Evolutionary conservation across 306 rosid species (phyloP).

Genomic region (Elaeagnus macrophylla): DNA sequence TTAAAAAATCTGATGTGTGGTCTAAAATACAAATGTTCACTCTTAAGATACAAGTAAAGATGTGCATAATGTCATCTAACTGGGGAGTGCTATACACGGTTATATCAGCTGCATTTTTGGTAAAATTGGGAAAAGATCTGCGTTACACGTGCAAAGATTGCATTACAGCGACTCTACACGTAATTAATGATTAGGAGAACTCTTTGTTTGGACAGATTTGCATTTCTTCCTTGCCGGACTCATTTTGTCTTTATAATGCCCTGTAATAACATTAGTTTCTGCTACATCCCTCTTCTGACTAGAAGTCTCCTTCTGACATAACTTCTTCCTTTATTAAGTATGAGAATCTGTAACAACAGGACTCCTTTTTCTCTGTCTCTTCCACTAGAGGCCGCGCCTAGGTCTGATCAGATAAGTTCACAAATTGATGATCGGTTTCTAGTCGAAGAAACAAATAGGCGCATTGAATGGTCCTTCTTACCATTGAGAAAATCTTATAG

Average conservation of each 20-base stretch:
- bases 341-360: constrained; percentile 11
- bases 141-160: constrained; percentile 4
- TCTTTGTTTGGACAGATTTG: background rate
- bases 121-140: constrained; percentile 1
- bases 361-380: background rate
- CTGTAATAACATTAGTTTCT: background rate
- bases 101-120: background rate
- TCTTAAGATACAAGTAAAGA: background rate
- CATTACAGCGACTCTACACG: constrained; percentile 2
- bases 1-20: background rate
- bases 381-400: background rate
- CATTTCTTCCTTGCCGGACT: background rate
- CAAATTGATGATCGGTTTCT: background rate
- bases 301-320: background rate
- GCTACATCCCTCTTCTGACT: constrained; percentile 2
- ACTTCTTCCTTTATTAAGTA: background rate
- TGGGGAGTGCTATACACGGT: too few species aligned
- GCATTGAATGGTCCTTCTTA: background rate
- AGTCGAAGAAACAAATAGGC: constrained; percentile 8
- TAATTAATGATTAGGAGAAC: background rate
- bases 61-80: constrained; percentile 2
- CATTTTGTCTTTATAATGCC: background rate
- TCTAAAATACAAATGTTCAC: background rate
- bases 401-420: background rate
- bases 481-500: background rate